phyloP scores from a whole-genome alignment of 345 rosid species.

The Microcos paniculata region DNA sequence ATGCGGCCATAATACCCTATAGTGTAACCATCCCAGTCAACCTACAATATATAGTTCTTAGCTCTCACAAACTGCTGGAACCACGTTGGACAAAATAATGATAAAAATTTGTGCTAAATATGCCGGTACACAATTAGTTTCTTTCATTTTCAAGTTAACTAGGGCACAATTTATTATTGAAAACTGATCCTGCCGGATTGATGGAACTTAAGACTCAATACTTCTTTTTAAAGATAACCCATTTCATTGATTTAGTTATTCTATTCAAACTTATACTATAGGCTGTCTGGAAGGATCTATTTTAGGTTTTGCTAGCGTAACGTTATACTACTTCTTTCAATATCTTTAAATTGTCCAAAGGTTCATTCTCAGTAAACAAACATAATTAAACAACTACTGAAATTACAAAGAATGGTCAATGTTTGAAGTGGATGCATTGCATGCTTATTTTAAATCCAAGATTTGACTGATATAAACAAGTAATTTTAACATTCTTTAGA shows the following conservation, averaged over 20 bases:
- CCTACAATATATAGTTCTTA: constrained; percentile 37
- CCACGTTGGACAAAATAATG: not conserved
- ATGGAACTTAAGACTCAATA: not conserved
- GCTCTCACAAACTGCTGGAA: constrained; percentile 14
- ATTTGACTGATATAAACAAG: not conserved
- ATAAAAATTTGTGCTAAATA: not conserved
- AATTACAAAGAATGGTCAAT: not conserved
- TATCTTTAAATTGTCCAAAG: not conserved
- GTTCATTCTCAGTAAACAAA: not conserved
- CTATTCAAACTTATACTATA: not conserved
- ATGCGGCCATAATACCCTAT: constrained; percentile 98
- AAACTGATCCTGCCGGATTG: not conserved
- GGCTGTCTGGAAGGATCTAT: not conserved
- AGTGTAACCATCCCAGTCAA: constrained; percentile 98
- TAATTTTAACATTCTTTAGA: not conserved
- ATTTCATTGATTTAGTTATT: not conserved
- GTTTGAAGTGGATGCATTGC: not conserved
- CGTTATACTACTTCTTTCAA: not conserved
- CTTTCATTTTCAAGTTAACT: not conserved
- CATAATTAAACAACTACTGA: not conserved
- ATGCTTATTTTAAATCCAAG: not conserved
- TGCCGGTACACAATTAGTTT: not conserved
- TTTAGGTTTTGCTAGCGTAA: not conserved
- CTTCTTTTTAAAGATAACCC: not conserved
- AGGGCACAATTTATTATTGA: not conserved